phyloP scores from a whole-genome alignment of 1,284 basidiomycete species.

The Fistulinella staudtii region DNA sequence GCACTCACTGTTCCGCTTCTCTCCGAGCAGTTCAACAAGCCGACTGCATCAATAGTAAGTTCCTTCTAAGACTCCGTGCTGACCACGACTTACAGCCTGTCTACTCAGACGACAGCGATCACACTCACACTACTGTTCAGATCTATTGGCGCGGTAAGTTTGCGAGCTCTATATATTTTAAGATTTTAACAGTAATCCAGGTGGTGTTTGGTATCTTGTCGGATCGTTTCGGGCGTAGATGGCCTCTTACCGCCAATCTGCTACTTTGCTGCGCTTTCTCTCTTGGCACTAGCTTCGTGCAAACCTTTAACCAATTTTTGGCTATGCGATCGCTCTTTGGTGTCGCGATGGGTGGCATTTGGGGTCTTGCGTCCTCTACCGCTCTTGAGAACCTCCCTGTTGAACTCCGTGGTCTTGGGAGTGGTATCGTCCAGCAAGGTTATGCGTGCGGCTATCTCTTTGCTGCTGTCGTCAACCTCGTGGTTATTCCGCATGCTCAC shows the following conservation, averaged over 20 bases:
- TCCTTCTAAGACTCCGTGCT: not conserved
- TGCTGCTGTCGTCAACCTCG: slow-evolving; percentile 74
- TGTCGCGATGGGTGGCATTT: slow-evolving; percentile 85
- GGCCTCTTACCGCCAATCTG: slow-evolving; percentile 82
- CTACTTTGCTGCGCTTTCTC: slow-evolving; percentile 70
- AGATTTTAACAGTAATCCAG: slow-evolving; percentile 20
- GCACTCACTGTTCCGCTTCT: slow-evolving; percentile 66
- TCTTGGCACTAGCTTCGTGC: slow-evolving; percentile 71
- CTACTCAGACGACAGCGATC: slow-evolving; percentile 70
- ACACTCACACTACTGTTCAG: slow-evolving; percentile 92
- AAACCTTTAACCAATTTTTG: slow-evolving; percentile 65
- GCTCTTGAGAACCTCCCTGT: slow-evolving; percentile 90
- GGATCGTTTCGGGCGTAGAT: slow-evolving; percentile 91
- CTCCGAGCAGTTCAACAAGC: slow-evolving; percentile 48
- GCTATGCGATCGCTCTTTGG: slow-evolving; percentile 76
- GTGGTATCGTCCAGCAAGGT: slow-evolving; percentile 83
- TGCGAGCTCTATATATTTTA: not conserved
- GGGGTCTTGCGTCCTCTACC: slow-evolving; percentile 73
- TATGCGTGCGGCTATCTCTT: slow-evolving; percentile 66
- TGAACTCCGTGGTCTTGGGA: slow-evolving; percentile 83
- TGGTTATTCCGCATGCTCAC: slow-evolving; percentile 53
- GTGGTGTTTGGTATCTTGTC: slow-evolving; percentile 77
- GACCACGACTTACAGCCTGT: slow-evolving; percentile 1
- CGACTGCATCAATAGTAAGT: slow-evolving; percentile 53
- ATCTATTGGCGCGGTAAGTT: slow-evolving; percentile 71